Percentiles rank a stretch among this genome's conserved stretches.
These are phyloP conservation scores for Raffaelea arxii DNA, from an alignment of 2,329 filamentous ascomycete genomes.

Conservation along the genomic window DNA sequence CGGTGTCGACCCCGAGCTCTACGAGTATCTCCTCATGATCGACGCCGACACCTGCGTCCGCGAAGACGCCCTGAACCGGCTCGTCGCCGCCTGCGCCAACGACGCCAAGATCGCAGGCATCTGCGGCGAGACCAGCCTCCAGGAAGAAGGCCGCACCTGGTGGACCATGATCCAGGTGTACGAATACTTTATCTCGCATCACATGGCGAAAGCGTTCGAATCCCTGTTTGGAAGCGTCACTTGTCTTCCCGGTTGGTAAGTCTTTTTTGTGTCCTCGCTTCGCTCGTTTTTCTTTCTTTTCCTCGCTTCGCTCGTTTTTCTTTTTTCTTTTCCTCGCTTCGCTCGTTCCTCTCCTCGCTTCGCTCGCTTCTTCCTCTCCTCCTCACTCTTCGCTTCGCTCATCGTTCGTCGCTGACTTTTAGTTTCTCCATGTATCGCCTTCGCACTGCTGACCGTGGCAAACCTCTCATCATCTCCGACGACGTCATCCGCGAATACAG, in stretches of 20 bases:
- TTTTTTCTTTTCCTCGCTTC: not conserved
- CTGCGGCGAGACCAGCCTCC: slow-evolving; percentile 90
- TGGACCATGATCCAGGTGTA: slow-evolving; percentile 99
- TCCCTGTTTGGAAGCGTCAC: slow-evolving; percentile 96
- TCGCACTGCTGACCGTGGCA: slow-evolving; percentile 85
- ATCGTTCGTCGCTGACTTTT: not conserved
- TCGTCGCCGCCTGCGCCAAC: slow-evolving; percentile 87
- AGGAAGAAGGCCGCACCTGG: slow-evolving; percentile 92
- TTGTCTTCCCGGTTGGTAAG: slow-evolving; percentile 97
- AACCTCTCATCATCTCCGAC: slow-evolving; percentile 88
- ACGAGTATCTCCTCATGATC: slow-evolving; percentile 95
- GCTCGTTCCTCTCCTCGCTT: not conserved
- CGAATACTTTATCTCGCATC: slow-evolving; percentile 98
- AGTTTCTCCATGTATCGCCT: slow-evolving; percentile 99
- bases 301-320: not conserved
- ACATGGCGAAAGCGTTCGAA: slow-evolving; percentile 93
- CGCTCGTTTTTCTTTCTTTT: not conserved
- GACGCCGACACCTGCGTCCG: slow-evolving; percentile 93
- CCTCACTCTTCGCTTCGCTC: not conserved
- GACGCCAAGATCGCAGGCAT: slow-evolving; percentile 96
- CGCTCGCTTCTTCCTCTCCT: not conserved
- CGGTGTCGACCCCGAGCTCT: slow-evolving; percentile 91
- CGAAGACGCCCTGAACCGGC: slow-evolving; percentile 83
- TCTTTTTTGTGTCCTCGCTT: slow-evolving; percentile 18
- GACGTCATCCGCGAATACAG: slow-evolving; percentile 80